Percentiles rank a stretch among this genome's conserved stretches.
phyloP scores from a whole-genome alignment of 331 rosid genomes.

The Pyrus hybrid region DNA sequence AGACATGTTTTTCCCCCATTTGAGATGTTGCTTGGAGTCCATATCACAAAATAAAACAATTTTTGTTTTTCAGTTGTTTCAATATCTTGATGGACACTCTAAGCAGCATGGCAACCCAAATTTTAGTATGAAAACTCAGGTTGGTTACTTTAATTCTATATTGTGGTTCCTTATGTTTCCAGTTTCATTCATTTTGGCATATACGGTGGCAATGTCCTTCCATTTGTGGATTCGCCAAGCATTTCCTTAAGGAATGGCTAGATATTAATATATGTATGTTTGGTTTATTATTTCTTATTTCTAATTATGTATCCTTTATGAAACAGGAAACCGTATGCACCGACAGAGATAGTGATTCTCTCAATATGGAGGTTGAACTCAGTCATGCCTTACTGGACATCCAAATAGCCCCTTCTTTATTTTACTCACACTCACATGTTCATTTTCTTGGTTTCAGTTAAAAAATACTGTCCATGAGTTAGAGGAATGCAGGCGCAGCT shows the following conservation, averaged over 20 bases:
- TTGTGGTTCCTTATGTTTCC: slow-evolving; percentile 7
- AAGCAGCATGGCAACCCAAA: slow-evolving; percentile 26
- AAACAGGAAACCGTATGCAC: slow-evolving; percentile 34
- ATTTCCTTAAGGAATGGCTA: neutral
- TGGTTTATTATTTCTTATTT: neutral
- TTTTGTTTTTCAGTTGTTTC: slow-evolving; percentile 59
- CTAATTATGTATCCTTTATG: neutral
- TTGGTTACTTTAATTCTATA: slow-evolving; percentile 16
- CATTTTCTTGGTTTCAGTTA: slow-evolving; percentile 40
- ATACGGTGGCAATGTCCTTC: neutral
- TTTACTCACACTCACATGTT: slow-evolving; percentile 12
- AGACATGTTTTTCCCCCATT: neutral
- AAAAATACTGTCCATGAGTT: slow-evolving; percentile 47
- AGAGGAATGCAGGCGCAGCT: slow-evolving; percentile 62
- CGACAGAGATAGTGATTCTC: slow-evolving; percentile 30
- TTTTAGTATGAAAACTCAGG: slow-evolving; percentile 45
- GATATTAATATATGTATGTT: neutral
- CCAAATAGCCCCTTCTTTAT: neutral
- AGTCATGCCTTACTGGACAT: slow-evolving; percentile 4
- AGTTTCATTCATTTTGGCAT: neutral
- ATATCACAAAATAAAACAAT: neutral
- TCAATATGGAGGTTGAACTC: slow-evolving; percentile 38
- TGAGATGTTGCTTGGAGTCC: slow-evolving; percentile 11
- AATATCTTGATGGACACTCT: slow-evolving; percentile 49
- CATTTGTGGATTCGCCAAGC: neutral